phyloP scores from a whole-genome alignment of 352 stramenopile genomes.

The Globisporangium mamillatum region DNA sequence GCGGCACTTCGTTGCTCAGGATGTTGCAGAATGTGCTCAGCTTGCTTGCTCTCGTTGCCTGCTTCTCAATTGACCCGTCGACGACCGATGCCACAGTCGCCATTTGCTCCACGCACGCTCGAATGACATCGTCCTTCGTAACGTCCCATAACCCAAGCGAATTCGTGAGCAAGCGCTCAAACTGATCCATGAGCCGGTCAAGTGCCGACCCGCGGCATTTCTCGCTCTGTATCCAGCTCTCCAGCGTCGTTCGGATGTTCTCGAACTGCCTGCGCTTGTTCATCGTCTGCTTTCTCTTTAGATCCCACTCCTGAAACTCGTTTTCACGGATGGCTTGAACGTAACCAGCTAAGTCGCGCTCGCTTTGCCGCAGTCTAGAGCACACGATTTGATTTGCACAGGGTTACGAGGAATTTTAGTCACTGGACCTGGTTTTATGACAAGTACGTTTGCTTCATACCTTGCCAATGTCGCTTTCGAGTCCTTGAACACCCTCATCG shows the following conservation, averaged over 20 bases:
- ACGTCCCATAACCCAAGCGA: neutral
- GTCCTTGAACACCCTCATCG: neutral
- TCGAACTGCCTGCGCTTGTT: neutral
- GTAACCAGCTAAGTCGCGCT: neutral
- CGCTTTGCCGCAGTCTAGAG: neutral
- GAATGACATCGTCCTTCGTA: neutral
- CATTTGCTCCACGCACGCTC: neutral
- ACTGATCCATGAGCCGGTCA: neutral
- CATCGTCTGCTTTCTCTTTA: neutral
- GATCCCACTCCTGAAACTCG: neutral
- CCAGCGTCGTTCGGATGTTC: neutral
- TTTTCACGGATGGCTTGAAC: neutral
- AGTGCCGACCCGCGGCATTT: slow-evolving; percentile 2
- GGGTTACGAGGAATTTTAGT: too few species aligned
- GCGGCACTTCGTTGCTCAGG: neutral
- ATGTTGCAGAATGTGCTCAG: neutral
- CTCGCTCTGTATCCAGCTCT: neutral
- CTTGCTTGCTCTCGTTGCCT: neutral
- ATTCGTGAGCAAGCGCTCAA: slow-evolving; percentile 1
- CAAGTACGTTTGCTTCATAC: neutral
- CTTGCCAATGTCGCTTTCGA: neutral
- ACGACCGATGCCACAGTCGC: neutral
- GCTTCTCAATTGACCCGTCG: neutral
- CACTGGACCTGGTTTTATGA: too few species aligned
- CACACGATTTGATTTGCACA: too few species aligned